Percentiles rank a stretch among this genome's conserved stretches.
Conservation (phyloP, 164 flowering plant species). For the Cinnamomum chago region DNA sequence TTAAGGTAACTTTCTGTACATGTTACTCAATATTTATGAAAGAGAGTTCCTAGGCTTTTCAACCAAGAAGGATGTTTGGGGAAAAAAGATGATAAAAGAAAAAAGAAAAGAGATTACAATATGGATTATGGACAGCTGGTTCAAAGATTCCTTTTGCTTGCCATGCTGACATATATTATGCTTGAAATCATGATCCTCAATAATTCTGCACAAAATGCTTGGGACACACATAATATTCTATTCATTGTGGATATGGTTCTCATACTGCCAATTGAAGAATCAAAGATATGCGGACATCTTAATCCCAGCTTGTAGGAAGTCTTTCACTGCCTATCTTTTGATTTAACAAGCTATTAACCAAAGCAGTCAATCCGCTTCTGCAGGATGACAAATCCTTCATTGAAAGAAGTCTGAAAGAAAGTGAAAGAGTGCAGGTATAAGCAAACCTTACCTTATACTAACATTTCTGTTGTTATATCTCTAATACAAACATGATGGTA, state of each 20-base stretch:
- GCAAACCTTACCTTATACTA: background rate
- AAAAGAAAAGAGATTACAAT: too few species aligned
- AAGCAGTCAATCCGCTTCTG: background rate
- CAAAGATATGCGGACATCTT: too few species aligned
- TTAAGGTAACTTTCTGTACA: conserved; percentile 37
- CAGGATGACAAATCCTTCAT: conserved; percentile 71
- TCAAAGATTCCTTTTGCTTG: background rate
- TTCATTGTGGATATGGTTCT: too few species aligned
- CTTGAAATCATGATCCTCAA: too few species aligned
- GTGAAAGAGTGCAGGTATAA: conserved; percentile 79
- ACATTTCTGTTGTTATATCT: background rate
- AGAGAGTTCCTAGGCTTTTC: too few species aligned
- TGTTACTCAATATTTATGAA: background rate
- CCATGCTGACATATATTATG: background rate
- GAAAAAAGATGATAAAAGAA: too few species aligned
- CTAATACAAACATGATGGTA: background rate
- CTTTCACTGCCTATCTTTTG: background rate
- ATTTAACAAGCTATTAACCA: background rate
- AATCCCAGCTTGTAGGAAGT: background rate
- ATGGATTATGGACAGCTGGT: too few species aligned
- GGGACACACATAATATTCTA: too few species aligned
- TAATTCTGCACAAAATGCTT: too few species aligned
- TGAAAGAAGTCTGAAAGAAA: conserved; percentile 63
- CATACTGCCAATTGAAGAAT: too few species aligned
- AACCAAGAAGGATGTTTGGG: too few species aligned